phyloP scores from a whole-genome alignment of 2,329 filamentous ascomycete genomes.

The Alternaria incomplexa region DNA sequence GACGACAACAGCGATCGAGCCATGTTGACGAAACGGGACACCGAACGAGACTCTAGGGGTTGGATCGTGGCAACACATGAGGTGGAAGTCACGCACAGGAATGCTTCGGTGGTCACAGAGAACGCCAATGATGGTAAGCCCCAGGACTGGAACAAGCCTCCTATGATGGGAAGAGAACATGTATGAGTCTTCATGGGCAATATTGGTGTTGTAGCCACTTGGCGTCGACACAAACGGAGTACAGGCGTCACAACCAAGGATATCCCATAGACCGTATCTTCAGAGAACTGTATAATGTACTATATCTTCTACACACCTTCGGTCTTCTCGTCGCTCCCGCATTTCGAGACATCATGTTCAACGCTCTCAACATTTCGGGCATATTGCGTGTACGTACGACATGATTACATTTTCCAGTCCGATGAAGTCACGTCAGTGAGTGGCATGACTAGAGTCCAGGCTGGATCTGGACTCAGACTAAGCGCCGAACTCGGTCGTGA shows the following conservation, averaged over 20 bases:
- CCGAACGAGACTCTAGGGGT: constrained; percentile 2
- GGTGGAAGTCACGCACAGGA: constrained; percentile 1
- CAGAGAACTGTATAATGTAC: background rate
- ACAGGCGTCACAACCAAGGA: background rate
- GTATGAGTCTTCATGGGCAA: constrained; percentile 2
- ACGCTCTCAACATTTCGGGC: background rate
- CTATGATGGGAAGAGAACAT: constrained; percentile 13
- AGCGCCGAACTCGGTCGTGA: background rate
- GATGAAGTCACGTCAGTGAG: background rate
- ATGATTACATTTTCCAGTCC: background rate
- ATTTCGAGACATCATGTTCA: background rate
- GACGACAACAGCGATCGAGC: constrained; percentile 16
- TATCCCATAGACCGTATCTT: background rate
- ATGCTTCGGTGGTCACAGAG: background rate
- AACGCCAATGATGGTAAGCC: background rate
- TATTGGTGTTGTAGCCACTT: background rate
- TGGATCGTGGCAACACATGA: constrained; percentile 13
- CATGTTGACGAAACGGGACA: background rate
- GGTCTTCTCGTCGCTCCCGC: background rate
- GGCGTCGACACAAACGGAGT: background rate
- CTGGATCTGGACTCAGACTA: background rate
- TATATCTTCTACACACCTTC: background rate
- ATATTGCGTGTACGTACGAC: too few relatives aligned
- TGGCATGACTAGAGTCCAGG: background rate
- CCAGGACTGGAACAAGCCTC: constrained; percentile 15